Percentiles rank a stretch among this genome's conserved stretches.
Evolutionary conservation across 2,329 filamentous ascomycete genomes (phyloP).

Genomic region (Pseudogymnoascus sp.): DNA sequence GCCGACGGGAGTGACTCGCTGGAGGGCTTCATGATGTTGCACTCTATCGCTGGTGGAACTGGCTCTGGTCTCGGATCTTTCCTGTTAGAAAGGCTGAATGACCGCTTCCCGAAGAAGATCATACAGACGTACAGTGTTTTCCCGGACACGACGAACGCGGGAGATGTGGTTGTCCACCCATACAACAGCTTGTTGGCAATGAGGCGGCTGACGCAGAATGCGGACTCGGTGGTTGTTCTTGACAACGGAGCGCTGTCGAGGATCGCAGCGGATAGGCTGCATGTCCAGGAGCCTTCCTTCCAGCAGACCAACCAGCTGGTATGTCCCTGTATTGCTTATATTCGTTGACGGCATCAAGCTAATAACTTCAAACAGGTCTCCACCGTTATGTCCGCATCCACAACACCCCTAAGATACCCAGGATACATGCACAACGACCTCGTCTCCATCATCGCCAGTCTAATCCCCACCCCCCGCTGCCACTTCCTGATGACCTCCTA

Average conservation of each 20-base stretch:
- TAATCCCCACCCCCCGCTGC: constrained; percentile 92
- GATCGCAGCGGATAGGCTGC: constrained; percentile 88
- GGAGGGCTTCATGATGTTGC: constrained; percentile 98
- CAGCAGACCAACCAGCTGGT: constrained; percentile 96
- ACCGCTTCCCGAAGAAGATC: constrained; percentile 96
- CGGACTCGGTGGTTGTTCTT: constrained; percentile 93
- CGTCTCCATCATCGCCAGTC: constrained; percentile 88
- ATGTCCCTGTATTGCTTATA: constrained; percentile 22
- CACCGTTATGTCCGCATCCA: constrained; percentile 98
- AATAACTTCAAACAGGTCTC: constrained; percentile 53
- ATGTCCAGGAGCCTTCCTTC: constrained; percentile 92
- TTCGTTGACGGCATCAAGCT: background rate
- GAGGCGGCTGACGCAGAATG: constrained; percentile 86
- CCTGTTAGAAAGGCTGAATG: constrained; percentile 89
- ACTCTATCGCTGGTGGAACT: constrained; percentile 95
- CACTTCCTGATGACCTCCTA: constrained; percentile 99
- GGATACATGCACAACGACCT: constrained; percentile 99
- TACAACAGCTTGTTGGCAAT: constrained; percentile 96
- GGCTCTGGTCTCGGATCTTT: constrained; percentile 95
- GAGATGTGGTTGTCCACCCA: constrained; percentile 92
- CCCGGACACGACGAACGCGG: constrained; percentile 79
- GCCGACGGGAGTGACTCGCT: constrained; percentile 96
- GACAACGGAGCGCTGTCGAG: constrained; percentile 91
- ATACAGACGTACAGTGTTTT: constrained; percentile 99
- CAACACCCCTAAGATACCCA: constrained; percentile 90